Conservation (phyloP, 768 basidiomycete genomes). For the Amanita pseudoporphyria region DNA sequence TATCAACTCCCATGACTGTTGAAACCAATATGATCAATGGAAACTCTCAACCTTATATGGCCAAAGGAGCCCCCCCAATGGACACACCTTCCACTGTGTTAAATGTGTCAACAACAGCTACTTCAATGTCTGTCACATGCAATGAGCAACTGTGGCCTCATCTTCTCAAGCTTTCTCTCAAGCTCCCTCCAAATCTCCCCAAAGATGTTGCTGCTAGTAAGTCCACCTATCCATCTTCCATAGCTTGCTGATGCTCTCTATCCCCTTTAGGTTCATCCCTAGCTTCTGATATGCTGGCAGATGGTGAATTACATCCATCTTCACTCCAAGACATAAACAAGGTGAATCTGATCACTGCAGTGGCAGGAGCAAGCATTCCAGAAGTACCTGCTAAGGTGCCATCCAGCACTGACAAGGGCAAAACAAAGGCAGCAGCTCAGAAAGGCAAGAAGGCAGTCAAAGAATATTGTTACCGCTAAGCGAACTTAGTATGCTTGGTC, state of each 20-base stretch:
- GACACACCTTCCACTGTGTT: neutral
- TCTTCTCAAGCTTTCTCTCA: neutral
- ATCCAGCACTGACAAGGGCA: neutral
- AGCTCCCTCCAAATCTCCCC: neutral
- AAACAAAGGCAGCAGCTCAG: neutral
- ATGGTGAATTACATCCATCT: neutral
- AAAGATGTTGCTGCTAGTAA: neutral
- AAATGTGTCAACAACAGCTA: neutral
- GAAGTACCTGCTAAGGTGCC: neutral
- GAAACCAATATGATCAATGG: neutral
- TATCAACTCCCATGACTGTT: neutral
- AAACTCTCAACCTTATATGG: neutral
- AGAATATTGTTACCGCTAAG: no score
- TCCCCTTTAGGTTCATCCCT: neutral
- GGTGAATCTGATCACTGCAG: neutral
- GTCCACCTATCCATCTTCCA: neutral
- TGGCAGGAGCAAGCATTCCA: neutral
- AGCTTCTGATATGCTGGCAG: neutral
- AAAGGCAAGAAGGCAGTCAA: constrained; percentile 1
- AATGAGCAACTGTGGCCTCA: neutral
- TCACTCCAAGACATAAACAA: neutral
- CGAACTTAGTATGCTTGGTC: no score
- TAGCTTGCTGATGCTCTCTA: constrained; percentile 2
- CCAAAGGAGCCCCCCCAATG: neutral
- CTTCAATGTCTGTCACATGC: neutral